These are phyloP conservation scores for Glycine latifolia DNA, from an alignment of 306 rosid genomes.

Conservation along the genomic window DNA sequence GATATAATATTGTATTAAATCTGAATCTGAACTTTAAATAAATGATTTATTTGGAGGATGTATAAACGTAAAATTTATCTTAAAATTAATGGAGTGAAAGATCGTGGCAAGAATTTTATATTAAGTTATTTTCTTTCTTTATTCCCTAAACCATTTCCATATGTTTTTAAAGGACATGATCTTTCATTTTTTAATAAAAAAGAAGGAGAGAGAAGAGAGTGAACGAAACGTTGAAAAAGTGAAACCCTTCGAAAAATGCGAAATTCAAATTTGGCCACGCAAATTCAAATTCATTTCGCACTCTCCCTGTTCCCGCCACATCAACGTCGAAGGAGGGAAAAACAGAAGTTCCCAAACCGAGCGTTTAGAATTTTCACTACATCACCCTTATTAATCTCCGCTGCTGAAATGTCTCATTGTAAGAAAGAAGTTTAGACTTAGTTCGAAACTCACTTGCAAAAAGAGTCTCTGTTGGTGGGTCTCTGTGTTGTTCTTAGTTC, in stretches of 20 bases:
- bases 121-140: too few species aligned
- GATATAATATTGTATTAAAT: too few species aligned
- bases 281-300: background rate
- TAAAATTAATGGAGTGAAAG: too few species aligned
- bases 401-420: background rate
- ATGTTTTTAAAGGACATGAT: too few species aligned
- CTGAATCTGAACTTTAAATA: too few species aligned
- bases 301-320: slow-evolving; percentile 30
- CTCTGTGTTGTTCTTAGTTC: background rate
- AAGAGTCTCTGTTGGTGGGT: background rate
- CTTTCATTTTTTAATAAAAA: background rate
- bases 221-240: background rate
- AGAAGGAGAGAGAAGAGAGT: background rate
- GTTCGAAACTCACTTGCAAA: background rate
- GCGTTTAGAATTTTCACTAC: background rate
- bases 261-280: background rate
- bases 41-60: too few species aligned
- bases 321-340: slow-evolving; percentile 44
- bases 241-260: background rate
- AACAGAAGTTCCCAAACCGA: background rate
- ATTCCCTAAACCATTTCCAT: too few species aligned
- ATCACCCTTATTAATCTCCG: background rate
- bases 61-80: too few species aligned
- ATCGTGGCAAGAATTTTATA: too few species aligned
- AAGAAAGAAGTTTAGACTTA: background rate